phyloP scores from a whole-genome alignment of 306 rosid species.

The Vigna unguiculata region DNA sequence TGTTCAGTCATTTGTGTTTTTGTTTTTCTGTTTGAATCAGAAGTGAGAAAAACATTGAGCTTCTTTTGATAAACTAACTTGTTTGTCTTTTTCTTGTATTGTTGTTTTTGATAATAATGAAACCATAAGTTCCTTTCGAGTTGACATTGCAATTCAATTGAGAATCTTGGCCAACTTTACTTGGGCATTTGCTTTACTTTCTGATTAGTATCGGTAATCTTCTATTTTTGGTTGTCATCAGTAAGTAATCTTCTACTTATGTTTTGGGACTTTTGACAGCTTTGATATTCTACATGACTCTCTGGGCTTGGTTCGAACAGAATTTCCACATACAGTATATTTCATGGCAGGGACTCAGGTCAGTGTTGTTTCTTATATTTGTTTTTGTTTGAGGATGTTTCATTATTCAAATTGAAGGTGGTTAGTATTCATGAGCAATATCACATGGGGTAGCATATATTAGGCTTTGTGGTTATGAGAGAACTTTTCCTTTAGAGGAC shows the following conservation, averaged over 20 bases:
- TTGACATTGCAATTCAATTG: conserved; percentile 6
- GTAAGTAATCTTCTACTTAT: not conserved
- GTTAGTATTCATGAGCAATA: conserved; percentile 2
- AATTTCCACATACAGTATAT: conserved; percentile 82
- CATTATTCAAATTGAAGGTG: conserved; percentile 18
- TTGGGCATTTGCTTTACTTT: conserved; percentile 1
- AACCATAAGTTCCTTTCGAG: conserved; percentile 29
- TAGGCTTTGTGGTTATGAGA: not conserved
- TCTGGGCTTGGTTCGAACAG: conserved; percentile 76
- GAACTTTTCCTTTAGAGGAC: not conserved
- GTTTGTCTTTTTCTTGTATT: not conserved
- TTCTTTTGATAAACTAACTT: not conserved
- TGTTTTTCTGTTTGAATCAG: not conserved
- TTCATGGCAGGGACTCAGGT: conserved; percentile 96
- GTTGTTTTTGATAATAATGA: not conserved
- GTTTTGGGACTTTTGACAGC: conserved; percentile 61
- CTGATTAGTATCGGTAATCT: not conserved
- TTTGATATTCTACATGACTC: conserved; percentile 84
- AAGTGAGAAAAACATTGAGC: not conserved
- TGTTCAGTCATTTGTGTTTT: not conserved
- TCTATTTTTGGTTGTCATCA: not conserved
- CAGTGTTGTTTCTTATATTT: conserved; percentile 36
- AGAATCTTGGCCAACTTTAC: conserved; percentile 1
- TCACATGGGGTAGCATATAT: conserved; percentile 14
- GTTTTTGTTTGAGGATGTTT: not conserved